Percentiles rank a stretch among this genome's conserved stretches.
Conservation (phyloP, 331 rosid species). For the Erythrophleum ivorense region DNA sequence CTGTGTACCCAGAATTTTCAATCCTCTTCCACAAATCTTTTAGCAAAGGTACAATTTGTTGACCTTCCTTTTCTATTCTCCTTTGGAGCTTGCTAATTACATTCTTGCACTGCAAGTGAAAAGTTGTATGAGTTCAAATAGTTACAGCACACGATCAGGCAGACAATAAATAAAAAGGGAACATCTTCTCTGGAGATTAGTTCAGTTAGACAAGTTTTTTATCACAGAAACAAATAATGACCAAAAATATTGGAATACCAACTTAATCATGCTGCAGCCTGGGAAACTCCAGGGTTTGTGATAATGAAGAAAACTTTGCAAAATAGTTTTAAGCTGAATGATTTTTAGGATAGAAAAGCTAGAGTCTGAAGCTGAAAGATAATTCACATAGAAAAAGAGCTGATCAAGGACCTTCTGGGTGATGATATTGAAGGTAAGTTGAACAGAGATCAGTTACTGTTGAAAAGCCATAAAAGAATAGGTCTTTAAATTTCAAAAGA, state of each 20-base stretch:
- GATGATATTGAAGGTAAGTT: background rate
- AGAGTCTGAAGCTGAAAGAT: background rate
- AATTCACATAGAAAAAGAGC: background rate
- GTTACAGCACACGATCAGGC: conserved; percentile 20
- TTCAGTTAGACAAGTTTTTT: background rate
- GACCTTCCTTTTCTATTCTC: conserved; percentile 92
- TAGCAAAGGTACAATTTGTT: conserved; percentile 85
- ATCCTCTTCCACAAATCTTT: conserved; percentile 89
- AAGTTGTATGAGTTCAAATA: conserved; percentile 39
- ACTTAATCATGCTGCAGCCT: background rate
- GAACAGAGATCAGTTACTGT: background rate
- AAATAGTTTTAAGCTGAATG: background rate
- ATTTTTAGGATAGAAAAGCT: background rate
- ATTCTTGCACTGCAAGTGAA: conserved; percentile 79
- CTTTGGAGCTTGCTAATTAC: conserved; percentile 91
- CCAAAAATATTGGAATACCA: background rate
- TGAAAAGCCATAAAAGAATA: too few relatives aligned
- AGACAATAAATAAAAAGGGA: conserved; percentile 15
- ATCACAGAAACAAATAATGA: background rate
- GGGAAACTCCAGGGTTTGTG: background rate
- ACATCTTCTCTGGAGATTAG: conserved; percentile 19
- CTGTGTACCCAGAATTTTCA: conserved; percentile 66
- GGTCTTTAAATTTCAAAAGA: background rate
- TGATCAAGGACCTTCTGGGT: background rate
- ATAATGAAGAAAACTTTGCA: background rate